Evolutionary conservation across 306 rosid genomes (phyloP).

Genomic region (Vigna nakashimae): DNA sequence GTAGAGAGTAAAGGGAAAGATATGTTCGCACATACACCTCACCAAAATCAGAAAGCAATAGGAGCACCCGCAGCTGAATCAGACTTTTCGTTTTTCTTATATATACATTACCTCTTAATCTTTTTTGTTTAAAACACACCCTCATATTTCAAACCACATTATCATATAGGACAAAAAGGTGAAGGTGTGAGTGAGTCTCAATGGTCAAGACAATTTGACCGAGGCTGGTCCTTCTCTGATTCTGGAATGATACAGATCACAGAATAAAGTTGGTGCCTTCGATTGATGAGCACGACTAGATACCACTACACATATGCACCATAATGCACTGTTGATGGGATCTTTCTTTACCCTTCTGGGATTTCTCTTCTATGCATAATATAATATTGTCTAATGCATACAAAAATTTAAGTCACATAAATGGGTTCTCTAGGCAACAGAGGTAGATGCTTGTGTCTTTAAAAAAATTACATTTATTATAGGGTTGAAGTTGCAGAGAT

Average conservation of each 20-base stretch:
- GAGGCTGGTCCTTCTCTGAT: conserved; percentile 27
- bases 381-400: not conserved
- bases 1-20: not conserved
- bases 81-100: conserved; percentile 4
- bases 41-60: conserved; percentile 36
- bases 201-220: conserved; percentile 41
- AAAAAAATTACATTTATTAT: conserved; percentile 7
- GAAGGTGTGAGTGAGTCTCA: conserved; percentile 31
- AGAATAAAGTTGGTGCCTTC: conserved; percentile 26
- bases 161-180: conserved; percentile 1
- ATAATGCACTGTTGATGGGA: not conserved
- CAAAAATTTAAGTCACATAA: conserved; percentile 38
- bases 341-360: conserved; percentile 19
- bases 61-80: conserved; percentile 35
- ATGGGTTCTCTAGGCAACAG: conserved; percentile 25
- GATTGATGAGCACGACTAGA: conserved; percentile 35
- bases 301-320: conserved; percentile 17
- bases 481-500: not conserved
- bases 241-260: conserved; percentile 43
- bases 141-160: too few relatives aligned
- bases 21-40: conserved; percentile 4
- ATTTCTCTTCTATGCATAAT: not conserved
- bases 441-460: conserved; percentile 35
- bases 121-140: not conserved
- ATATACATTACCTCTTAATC: not conserved